Evolutionary conservation across 805 yeast species (phyloP), one percentile per base, ranked within the genome.

Genomic region (Zygosaccharomyces gambellarensis): DNA sequence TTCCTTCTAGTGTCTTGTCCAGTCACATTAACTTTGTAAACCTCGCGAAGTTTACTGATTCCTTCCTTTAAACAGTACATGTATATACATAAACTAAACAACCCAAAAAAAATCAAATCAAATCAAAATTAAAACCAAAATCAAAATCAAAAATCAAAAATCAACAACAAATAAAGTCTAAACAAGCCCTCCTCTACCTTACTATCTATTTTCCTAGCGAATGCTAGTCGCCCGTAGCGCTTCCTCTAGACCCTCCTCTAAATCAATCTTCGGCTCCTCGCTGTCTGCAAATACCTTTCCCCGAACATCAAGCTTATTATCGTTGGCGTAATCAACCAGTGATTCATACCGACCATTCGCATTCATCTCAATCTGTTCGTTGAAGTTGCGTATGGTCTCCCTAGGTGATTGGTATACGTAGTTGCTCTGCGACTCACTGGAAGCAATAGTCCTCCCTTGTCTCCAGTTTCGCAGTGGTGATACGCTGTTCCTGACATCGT

Each of bases 321-420:
- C 46, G 14, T 50, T 43, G 3, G 59, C 59, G 43, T 63, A 60
- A 31, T 62, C 62, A 3, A 32, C 14, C n/a, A 63, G 47, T 39
- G 49, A 53, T 12, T 40, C 46, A 36, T 55, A 63, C 12, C 46
- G 48, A 2, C 62, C 61, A 4, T 41, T 52, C 23, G 57, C 50
- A 38, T 64, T 65, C 43, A 67, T 60, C 41, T 60, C 52, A 9
- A 64, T 52, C 50, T 65, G 68, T 44, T 61, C 60, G n/a, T 55
- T 56, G 4, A 67, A 61, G 45, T 62, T 52, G 31, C 39, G 40
- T 38, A 31, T 49, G 23, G 48, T 48, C 27, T 25, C 46, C 14
- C 34, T 45, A n/a, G 51, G 48, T 11, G 48, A 39, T 27, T 41
- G 51, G 23, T 48, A 44, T 17, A 30, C 46, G 32, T 48, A 48